Evolutionary conservation across 805 yeast species (phyloP).

Genomic region (Zygosaccharomyces bisporus): DNA sequence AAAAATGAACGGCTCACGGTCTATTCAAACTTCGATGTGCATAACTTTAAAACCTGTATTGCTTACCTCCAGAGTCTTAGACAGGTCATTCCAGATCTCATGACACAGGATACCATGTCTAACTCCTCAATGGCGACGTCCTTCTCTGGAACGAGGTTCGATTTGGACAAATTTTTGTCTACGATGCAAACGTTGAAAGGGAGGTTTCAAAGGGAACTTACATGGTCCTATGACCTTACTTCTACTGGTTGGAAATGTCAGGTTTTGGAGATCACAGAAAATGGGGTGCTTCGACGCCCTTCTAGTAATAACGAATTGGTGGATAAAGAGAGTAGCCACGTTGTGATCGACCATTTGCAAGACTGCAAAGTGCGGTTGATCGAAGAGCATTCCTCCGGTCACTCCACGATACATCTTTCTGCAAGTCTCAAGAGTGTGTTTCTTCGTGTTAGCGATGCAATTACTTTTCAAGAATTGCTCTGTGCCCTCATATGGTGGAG

Average conservation of each 20-base stretch:
- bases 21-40: not conserved
- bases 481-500: conserved; percentile 55
- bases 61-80: not conserved
- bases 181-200: conserved; percentile 17
- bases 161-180: conserved; percentile 10
- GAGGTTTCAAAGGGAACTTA: conserved; percentile 23
- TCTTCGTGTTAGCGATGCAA: conserved; percentile 20
- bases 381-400: conserved; percentile 6
- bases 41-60: not conserved
- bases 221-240: conserved; percentile 24
- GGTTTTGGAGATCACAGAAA: conserved; percentile 19
- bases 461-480: conserved; percentile 41
- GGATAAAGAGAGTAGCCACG: not conserved
- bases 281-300: conserved; percentile 5
- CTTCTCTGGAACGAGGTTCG: conserved; percentile 6
- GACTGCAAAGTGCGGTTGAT: conserved; percentile 24
- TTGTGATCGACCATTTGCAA: conserved; percentile 25
- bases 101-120: conserved; percentile 4
- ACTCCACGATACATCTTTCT: conserved; percentile 21
- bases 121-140: not conserved
- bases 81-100: not conserved
- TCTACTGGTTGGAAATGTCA: conserved; percentile 25
- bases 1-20: not conserved
- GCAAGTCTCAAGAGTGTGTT: conserved; percentile 14
- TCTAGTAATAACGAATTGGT: not conserved